Conservation (phyloP, 2,329 filamentous ascomycete species). For the Bipolaris gigantea region DNA sequence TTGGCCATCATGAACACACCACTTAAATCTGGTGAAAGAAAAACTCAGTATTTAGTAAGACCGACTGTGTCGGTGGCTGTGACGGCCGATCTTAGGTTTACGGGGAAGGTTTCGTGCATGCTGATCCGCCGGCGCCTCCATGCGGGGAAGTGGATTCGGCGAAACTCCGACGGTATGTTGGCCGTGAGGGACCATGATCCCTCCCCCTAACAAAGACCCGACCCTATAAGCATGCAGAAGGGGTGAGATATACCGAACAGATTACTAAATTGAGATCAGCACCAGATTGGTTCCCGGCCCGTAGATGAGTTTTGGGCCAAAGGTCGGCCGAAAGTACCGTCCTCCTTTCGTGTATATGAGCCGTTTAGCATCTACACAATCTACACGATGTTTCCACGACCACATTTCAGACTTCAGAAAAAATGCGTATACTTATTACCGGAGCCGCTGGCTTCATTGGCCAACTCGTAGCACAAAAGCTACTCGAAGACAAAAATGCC, state of each 20-base stretch:
- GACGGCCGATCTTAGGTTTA: neutral
- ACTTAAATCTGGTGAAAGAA: neutral
- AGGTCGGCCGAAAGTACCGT: constrained; percentile 1
- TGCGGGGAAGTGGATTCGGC: constrained; percentile 13
- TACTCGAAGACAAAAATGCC: constrained; percentile 52
- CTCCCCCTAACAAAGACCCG: neutral
- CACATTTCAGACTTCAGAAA: neutral
- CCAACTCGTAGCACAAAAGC: constrained; percentile 57
- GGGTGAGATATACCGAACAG: neutral
- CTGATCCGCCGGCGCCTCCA: constrained; percentile 4
- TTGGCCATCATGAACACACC: neutral
- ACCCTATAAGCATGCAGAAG: neutral
- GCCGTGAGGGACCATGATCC: neutral
- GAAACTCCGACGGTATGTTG: constrained; percentile 4
- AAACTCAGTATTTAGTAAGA: neutral
- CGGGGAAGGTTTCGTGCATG: neutral
- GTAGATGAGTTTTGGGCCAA: neutral
- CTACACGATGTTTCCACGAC: neutral
- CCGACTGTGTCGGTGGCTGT: neutral
- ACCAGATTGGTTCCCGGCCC: neutral
- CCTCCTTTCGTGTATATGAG: constrained; percentile 4
- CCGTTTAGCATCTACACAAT: neutral
- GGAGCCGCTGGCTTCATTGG: constrained; percentile 65
- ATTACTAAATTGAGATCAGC: neutral
- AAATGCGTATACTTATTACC: constrained; percentile 58